Conservation (phyloP, 225 moss, liverwort and hornwort species). For the Neckera pumila region DNA sequence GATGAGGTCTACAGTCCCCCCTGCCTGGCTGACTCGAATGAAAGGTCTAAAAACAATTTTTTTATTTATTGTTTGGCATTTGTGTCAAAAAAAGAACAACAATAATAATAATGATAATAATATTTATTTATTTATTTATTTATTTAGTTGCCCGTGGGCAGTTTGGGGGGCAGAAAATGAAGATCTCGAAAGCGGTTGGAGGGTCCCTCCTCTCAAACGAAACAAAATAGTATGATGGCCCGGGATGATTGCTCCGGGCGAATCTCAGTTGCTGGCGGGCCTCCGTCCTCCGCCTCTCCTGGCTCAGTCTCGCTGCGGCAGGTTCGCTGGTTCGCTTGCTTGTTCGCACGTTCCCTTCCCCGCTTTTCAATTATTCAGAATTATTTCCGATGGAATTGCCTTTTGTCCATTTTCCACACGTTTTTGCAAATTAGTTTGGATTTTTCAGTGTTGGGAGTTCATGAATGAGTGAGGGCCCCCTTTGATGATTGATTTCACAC, state of each 20-base stretch:
- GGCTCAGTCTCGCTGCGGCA: too few relatives aligned
- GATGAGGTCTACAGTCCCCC: not conserved
- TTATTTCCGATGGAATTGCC: not conserved
- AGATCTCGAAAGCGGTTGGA: not conserved
- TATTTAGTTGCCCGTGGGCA: not conserved
- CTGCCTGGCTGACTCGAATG: too few relatives aligned
- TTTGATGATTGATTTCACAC: not conserved
- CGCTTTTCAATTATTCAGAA: not conserved
- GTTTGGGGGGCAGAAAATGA: not conserved
- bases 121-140: too few relatives aligned
- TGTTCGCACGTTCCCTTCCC: not conserved
- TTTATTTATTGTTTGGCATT: too few relatives aligned
- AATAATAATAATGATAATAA: too few relatives aligned
- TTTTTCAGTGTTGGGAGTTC: not conserved
- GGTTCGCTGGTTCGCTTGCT: too few relatives aligned
- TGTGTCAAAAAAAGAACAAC: too few relatives aligned
- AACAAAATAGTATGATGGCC: not conserved
- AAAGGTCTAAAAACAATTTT: not conserved
- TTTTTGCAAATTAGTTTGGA: not conserved
- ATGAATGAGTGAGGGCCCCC: not conserved
- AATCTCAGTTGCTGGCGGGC: slow-evolving; percentile 16
- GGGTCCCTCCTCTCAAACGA: not conserved
- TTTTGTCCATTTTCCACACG: not conserved
- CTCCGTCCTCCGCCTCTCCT: too few relatives aligned
- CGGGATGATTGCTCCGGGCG: not conserved